A percentile compares a stretch with the other conserved stretches of the same genome.
Conservation (phyloP, 169 alveolate species). For the Theileria orientalis region DNA sequence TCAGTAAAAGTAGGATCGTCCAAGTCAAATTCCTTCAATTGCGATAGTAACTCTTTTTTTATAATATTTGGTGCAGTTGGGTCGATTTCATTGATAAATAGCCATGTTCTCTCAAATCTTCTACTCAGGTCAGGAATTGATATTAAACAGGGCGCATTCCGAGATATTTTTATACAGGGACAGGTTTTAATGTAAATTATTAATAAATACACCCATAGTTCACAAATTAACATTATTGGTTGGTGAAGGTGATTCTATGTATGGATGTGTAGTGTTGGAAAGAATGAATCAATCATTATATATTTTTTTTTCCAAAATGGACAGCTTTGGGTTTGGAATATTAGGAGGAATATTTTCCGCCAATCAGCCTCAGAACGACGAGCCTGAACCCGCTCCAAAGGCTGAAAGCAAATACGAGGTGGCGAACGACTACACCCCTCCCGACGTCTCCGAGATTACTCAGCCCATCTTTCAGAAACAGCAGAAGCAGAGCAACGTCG, state of each 20-base stretch:
- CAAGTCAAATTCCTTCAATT: neutral
- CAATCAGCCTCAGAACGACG: conserved; percentile 24
- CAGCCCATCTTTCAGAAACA: conserved; percentile 42
- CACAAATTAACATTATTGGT: neutral
- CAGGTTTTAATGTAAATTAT: neutral
- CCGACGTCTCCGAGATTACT: conserved; percentile 42
- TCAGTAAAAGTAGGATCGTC: neutral
- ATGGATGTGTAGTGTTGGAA: conserved; percentile 9
- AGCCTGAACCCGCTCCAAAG: conserved; percentile 33
- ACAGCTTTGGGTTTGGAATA: conserved; percentile 61
- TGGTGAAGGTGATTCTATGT: neutral
- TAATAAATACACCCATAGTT: neutral
- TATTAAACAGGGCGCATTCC: neutral
- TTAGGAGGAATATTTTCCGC: conserved; percentile 62
- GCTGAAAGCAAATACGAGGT: conserved; percentile 9
- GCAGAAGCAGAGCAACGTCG: conserved; percentile 25
- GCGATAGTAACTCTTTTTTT: conserved; percentile 14
- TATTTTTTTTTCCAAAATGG: conserved; percentile 39
- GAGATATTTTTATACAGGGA: neutral
- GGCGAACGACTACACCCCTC: conserved; percentile 59
- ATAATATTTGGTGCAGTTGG: neutral
- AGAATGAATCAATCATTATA: neutral
- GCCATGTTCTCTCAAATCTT: neutral
- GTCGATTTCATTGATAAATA: neutral
- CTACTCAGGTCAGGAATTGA: neutral